Base-by-base conservation (phyloP, 2,329 filamentous ascomycete species). In the Penicillium italicum region DNA sequence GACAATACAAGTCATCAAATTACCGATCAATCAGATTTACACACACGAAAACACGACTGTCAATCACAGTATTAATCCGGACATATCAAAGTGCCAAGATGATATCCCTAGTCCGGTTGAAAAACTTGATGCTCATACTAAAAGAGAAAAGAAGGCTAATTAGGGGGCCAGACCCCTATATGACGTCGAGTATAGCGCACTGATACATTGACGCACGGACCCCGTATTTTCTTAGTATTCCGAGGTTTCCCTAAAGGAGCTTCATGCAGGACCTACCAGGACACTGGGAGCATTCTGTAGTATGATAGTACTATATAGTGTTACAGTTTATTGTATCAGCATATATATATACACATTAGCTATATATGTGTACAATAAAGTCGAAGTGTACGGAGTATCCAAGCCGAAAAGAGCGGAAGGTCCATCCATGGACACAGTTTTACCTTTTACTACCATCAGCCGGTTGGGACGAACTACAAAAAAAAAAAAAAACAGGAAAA, bases 171-270 rank as follows among this genome's bases (percentile, higher is more conserved):
- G 55, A 52, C 55, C 51, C 41, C 43, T 22, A 40, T 38, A 56
- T 62, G 59, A 62, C 57, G 59, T 62, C 55, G 55, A 46, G 33
- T 49, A 38, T 42, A 12, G 45, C 38, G 59, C 59, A 61, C 58
- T 46, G 60, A 56, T 47, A 18, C 33, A 26, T 11, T 42, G 10
- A 42, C 46, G 48, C 55, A 52, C 47, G n/a, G 43, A 45, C 31
- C 14, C 11, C 22, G 24, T 22, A n/a, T 42, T 42, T 22, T 5
- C 5, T 36, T 26, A 26, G 16, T n/a, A 26, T 42, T 28, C 26
- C 5, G 2, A 9, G 26, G 26, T 42, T 49, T 31, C 16, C 53
- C 50, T 16, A n/a, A 55, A 55, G 50, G 42, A 51, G 47, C 55
- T 53, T 58, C 55, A 34, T 60, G 55, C 57, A 60, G 48, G 30